Evolutionary conservation across 495 filamentous ascomycete genomes (phyloP).

Genomic region (Penicillium fimorum): DNA sequence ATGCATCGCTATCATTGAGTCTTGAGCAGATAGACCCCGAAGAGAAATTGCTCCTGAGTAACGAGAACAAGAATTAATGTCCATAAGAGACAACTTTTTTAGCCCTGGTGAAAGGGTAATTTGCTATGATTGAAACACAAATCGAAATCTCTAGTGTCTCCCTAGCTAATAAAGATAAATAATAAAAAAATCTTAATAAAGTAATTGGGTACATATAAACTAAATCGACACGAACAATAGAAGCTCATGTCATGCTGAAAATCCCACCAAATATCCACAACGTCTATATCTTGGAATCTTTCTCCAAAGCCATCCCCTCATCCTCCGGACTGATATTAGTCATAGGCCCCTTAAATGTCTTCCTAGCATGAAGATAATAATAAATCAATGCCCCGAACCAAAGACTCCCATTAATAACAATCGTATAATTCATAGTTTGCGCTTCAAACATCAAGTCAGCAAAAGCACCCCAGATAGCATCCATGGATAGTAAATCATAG

Average conservation of each 20-base stretch:
- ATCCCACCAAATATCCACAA: background rate
- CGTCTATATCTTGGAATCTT: background rate
- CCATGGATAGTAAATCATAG: background rate
- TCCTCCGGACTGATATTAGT: conserved; percentile 52
- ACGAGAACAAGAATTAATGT: background rate
- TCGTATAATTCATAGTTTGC: conserved; percentile 62
- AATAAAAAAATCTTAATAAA: background rate
- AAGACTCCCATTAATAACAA: conserved; percentile 60
- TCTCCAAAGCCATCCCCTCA: conserved; percentile 18
- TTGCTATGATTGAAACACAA: conserved; percentile 7
- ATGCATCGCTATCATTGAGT: background rate
- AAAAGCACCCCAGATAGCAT: background rate
- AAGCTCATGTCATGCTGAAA: background rate
- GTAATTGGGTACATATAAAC: background rate
- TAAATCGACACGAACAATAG: background rate
- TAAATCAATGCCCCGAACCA: conserved; percentile 62
- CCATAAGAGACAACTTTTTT: background rate
- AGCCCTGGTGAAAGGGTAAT: background rate
- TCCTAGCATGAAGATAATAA: conserved; percentile 62
- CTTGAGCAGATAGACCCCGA: background rate
- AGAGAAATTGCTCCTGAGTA: background rate
- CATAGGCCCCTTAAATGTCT: conserved; percentile 72
- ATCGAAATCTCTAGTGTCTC: background rate
- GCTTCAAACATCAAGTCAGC: conserved; percentile 30
- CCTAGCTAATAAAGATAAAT: too few species aligned